These are phyloP conservation scores for Myxozyma neglecta DNA, from an alignment of 805 yeast species.

Conservation along the genomic window DNA sequence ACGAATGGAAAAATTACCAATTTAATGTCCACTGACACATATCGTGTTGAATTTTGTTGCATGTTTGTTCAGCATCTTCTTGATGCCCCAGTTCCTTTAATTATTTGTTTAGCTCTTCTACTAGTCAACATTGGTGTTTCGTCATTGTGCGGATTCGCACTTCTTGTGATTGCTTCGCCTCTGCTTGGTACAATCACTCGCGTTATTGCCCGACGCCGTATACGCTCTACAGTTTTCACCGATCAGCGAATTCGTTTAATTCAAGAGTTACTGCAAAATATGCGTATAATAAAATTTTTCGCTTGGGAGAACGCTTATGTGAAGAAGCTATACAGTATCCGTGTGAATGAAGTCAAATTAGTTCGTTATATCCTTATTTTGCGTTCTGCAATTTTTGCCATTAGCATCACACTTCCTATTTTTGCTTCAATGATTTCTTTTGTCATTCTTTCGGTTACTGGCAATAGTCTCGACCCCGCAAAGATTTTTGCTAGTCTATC, in stretches of 20 bases:
- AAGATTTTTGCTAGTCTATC: constrained; percentile 69
- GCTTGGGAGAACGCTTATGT: constrained; percentile 88
- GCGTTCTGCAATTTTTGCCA: constrained; percentile 63
- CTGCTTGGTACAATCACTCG: constrained; percentile 51
- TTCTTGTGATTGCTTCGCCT: constrained; percentile 43
- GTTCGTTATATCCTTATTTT: constrained; percentile 64
- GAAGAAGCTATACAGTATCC: constrained; percentile 52
- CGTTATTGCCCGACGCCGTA: constrained; percentile 56
- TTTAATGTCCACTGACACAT: constrained; percentile 75
- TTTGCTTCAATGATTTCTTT: constrained; percentile 68
- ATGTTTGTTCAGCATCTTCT: constrained; percentile 65
- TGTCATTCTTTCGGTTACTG: constrained; percentile 49
- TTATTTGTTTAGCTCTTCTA: constrained; percentile 63
- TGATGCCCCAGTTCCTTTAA: constrained; percentile 63
- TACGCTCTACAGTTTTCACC: constrained; percentile 59
- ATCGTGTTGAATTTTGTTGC: constrained; percentile 77
- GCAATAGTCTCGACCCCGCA: constrained; percentile 53
- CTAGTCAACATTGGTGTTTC: constrained; percentile 69
- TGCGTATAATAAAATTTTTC: constrained; percentile 82
- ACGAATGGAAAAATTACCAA: constrained; percentile 74
- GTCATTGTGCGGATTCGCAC: constrained; percentile 68
- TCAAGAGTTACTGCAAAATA: constrained; percentile 73
- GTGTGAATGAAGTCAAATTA: constrained; percentile 61
- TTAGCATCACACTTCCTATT: constrained; percentile 66
- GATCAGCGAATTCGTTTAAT: constrained; percentile 74